Conservation (phyloP, 2,329 filamentous ascomycete genomes). For the Aspergillus japonicus region DNA sequence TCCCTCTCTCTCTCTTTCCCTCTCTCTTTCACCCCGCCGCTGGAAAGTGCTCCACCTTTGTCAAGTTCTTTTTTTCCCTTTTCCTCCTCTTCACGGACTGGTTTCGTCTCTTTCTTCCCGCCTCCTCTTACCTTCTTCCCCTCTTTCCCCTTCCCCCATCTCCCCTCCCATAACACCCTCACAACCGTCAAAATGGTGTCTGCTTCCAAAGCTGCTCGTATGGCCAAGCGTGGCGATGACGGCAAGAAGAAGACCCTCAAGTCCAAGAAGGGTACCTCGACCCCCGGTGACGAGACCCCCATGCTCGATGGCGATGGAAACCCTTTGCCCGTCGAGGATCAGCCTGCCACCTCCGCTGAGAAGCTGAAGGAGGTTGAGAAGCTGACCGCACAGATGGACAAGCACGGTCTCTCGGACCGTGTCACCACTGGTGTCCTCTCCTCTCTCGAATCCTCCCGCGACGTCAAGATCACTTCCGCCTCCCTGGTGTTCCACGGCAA, state of each 20-base stretch:
- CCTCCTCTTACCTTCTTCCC: slow-evolving; percentile 15
- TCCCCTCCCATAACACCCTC: slow-evolving; percentile 16
- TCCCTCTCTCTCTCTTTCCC: neutral
- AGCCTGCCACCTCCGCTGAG: slow-evolving; percentile 67
- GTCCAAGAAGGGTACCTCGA: slow-evolving; percentile 57
- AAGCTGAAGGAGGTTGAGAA: slow-evolving; percentile 82
- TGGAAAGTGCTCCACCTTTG: slow-evolving; percentile 33
- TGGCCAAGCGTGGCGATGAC: slow-evolving; percentile 66
- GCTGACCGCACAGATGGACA: slow-evolving; percentile 89
- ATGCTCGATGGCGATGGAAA: slow-evolving; percentile 64
- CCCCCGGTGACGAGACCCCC: slow-evolving; percentile 55
- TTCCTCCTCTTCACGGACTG: slow-evolving; percentile 16
- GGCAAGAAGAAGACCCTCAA: slow-evolving; percentile 71
- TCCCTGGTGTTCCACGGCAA: slow-evolving; percentile 97
- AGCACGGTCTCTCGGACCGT: slow-evolving; percentile 92
- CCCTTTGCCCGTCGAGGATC: slow-evolving; percentile 55
- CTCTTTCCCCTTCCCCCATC: slow-evolving; percentile 11
- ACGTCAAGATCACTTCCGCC: slow-evolving; percentile 94
- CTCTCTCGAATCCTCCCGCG: slow-evolving; percentile 79
- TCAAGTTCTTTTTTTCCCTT: slow-evolving; percentile 31
- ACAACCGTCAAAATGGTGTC: slow-evolving; percentile 58
- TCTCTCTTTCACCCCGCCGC: slow-evolving; percentile 32
- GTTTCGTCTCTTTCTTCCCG: slow-evolving; percentile 22
- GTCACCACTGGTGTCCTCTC: slow-evolving; percentile 96
- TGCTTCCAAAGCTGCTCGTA: slow-evolving; percentile 66